Base-by-base conservation (phyloP, 352 stramenopile species). In the Globisporangium perplexum region DNA sequence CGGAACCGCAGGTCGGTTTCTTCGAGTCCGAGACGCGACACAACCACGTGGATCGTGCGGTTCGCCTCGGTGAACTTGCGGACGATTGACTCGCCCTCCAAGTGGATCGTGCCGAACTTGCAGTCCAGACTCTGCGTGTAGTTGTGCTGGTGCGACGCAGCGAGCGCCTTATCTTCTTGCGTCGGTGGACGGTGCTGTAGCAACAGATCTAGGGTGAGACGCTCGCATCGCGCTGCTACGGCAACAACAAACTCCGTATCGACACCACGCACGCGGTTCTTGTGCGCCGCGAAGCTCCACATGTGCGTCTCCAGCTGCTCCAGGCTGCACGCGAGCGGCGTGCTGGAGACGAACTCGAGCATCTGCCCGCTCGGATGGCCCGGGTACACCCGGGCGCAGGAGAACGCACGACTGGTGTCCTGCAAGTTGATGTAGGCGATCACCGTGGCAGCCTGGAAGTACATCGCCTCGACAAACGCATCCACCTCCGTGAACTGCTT, bases 61-160 rank as follows among this genome's bases (percentile, higher is more conserved):
- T 48, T 6, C 12, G 35, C 23, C 20, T 59, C 38, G 12, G 26
- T 36, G 26, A 59, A 59, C 38, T 53, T 59, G 47, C 45, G 53
- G 5, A 36, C n/a, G 8, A 59, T 11, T 3, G 23, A 28, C 11
- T 53, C 33, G 14, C 43, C 33, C 7, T 53, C 45, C 18, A 57
- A 11, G 6, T 23, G 20, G 10, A 57, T 44, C 12, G 43, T 22
- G 0, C 51, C 51, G 23, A 45, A 42, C 30, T 57, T 26, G 8
- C 51, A 57, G 12, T 57, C 42, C 3, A 57, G 20, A 1, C n/a
- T 33, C 30, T 35, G n/a, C 0, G 20, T 50, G 51, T 42, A 57
- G 26, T 36, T 43, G n/a, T 33, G 39, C 20, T 56, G 18, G 50
- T 54, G 30, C 36, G 18, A 12, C 22, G 11, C 10, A 1, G 36